phyloP scores from a whole-genome alignment of 1,284 basidiomycete species.

The Trichosporon coremiiforme region DNA sequence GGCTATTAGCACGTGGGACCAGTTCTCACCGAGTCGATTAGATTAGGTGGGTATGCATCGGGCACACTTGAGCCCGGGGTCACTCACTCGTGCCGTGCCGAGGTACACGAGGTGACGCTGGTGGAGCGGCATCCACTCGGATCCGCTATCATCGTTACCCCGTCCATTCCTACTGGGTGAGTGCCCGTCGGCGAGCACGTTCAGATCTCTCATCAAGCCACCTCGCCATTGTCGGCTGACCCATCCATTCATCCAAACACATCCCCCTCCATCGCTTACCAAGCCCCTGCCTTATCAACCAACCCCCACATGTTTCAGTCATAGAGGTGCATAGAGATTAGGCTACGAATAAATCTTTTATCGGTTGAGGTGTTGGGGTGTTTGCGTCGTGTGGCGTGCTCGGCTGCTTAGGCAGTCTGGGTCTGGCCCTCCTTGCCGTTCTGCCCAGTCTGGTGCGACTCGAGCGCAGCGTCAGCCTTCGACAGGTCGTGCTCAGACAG shows the following conservation, averaged over 20 bases:
- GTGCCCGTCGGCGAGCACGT: not conserved
- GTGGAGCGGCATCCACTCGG: not conserved
- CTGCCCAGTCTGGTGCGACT: constrained; percentile 40
- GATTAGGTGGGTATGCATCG: no score
- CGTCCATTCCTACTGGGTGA: not conserved
- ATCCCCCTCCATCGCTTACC: not conserved
- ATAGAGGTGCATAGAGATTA: constrained; percentile 1
- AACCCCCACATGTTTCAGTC: not conserved
- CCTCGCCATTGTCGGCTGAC: not conserved
- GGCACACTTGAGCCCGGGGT: no score
- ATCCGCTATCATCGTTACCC: not conserved
- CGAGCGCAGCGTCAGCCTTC: constrained; percentile 78
- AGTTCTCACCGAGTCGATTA: not conserved
- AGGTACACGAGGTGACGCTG: no score
- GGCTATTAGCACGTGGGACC: not conserved
- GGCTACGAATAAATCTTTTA: constrained; percentile 7
- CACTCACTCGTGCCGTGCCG: no score
- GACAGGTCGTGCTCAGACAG: constrained; percentile 80
- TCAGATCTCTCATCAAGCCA: not conserved
- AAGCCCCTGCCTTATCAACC: not conserved
- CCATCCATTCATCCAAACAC: no score
- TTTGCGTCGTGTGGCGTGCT: not conserved
- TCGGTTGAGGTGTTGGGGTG: not conserved
- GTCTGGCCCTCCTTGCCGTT: constrained; percentile 25
- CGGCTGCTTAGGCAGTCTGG: not conserved